Evolutionary conservation across 805 yeast species (phyloP), one percentile per base, ranked within the genome.

Genomic region (Lachancea sp.): DNA sequence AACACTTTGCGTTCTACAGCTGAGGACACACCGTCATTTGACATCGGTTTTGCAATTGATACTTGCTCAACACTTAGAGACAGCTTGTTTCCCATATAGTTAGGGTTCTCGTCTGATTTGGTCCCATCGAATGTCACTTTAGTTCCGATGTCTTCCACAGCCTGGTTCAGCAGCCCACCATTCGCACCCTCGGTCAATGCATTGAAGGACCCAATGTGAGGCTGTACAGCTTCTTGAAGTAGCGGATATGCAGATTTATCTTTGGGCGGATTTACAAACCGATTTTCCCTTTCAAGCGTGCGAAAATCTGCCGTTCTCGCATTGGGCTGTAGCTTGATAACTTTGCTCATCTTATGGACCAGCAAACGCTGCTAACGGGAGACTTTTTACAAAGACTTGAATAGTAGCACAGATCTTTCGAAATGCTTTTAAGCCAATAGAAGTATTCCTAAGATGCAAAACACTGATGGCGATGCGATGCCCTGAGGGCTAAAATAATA

Each of bases 141-240:
- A 45, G 76, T 65, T 8, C 97, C 98, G 45, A 92, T 87, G 57
- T 92, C 97, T 54, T 81, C 72, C 34, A 83, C 94, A 2, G 84
- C 97, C 38, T 82, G 67, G 60, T 89, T 87, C 45, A 92, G 70
- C 19, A 92, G 63, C 5, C 96, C 96, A 34, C 90, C 95, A 32
- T 71, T 79, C 18, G 84, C 78, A 32, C 95, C 96, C 43, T 85
- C 95, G 18, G 95, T 84, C 42, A 92, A 70, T 4, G 97, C 97
- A 70, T 92, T 83, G 72, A 92, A 92, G 1, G 97, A 90, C 7
- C 95, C 97, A 41, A 92, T 76, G 61, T 92, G 98, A 4, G 98
- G 98, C 42, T 78, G 78, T 29, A 92, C 92, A 12, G 98, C 97
- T 47, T 87, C 95, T 43, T 75, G 75, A 26, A 92, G 72, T 29